Evolutionary conservation across 495 filamentous ascomycete species (phyloP), one percentile per base, ranked within the genome.

Genomic region (Aspergillus egyptiacus): DNA sequence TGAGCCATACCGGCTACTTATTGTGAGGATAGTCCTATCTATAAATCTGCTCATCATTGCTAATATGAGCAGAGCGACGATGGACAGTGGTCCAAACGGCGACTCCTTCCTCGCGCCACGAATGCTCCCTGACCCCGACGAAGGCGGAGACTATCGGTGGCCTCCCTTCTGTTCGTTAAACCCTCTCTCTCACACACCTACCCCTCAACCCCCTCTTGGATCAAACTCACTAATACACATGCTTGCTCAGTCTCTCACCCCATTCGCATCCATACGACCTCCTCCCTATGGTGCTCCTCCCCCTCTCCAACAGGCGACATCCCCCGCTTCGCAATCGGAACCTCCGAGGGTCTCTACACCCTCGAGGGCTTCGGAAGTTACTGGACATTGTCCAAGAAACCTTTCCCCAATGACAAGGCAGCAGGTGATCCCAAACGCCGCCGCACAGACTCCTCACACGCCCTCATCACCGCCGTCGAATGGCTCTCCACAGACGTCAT

Each of bases 301-400:
- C 52, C 69, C 0, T 65, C 61, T 24, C 70, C 64, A 38, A 47
- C 51, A 20, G 58, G 57, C 2, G 45, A 43, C 34, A 55, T 48
- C 27, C 55, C 65, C 2, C 46, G 62, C 10, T 74, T 74, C 31
- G 71, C 71, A 19, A 53, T 74, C 31, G 71, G 69, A 11, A 65
- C 69, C 3, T 74, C 71, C 7, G 58, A 70, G 14, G 71, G 69
- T 20, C 57, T 74, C 3, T 53, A 69, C 43, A 70, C 65, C 3
- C 48, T 72, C 6, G 59, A 66, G 33, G 66, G 56, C 3, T 51
- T 53, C 5, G 57, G 50, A 1, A 62, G 55, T 41, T 54, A 60
- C 48, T 71, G 68, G 66, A 50, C 56, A 1, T 24, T 71, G 4
- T 66, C 60, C 0, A 59, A 68, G 23, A 65, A 64, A 23, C 58